Percentiles rank a stretch among this genome's conserved stretches.
These are phyloP conservation scores for Salmacisia buchloeana DNA, from an alignment of 1,284 basidiomycete genomes.

Conservation along the genomic window DNA sequence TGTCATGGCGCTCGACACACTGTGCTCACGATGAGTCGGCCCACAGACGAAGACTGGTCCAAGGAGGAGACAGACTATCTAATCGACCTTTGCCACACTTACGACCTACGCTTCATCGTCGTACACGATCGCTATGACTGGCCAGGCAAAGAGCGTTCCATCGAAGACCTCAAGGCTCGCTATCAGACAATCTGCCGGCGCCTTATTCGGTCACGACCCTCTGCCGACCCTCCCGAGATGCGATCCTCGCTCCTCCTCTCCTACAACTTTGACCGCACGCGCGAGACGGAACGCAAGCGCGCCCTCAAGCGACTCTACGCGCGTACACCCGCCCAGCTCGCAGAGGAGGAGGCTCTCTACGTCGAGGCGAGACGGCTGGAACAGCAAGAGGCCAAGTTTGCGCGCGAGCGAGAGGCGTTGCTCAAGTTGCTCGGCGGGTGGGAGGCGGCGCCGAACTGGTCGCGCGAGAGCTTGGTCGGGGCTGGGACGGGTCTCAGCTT, in stretches of 20 bases:
- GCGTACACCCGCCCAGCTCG: constrained; percentile 79
- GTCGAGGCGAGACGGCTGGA: constrained; percentile 89
- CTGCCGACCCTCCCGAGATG: constrained; percentile 38
- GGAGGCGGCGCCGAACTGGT: constrained; percentile 42
- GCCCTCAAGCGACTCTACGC: constrained; percentile 79
- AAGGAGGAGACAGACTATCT: constrained; percentile 93
- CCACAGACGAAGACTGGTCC: constrained; percentile 75
- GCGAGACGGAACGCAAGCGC: constrained; percentile 81
- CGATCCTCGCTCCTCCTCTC: constrained; percentile 42
- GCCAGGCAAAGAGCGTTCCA: constrained; percentile 24
- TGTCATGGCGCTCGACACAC: neutral
- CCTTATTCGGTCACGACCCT: constrained; percentile 67
- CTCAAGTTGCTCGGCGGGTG: constrained; percentile 64
- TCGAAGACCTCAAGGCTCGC: constrained; percentile 84
- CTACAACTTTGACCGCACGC: constrained; percentile 60
- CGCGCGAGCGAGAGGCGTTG: constrained; percentile 82
- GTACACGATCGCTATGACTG: constrained; percentile 84
- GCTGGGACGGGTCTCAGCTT: constrained; percentile 38
- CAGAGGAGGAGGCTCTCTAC: constrained; percentile 92
- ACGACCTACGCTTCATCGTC: constrained; percentile 84
- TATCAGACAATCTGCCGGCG: constrained; percentile 90
- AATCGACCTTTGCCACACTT: constrained; percentile 72
- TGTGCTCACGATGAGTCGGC: neutral
- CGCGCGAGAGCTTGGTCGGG: constrained; percentile 34
- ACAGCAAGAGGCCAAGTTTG: constrained; percentile 82